phyloP scores from a whole-genome alignment of 2,329 filamentous ascomycete genomes.

The Colletotrichum sojae region DNA sequence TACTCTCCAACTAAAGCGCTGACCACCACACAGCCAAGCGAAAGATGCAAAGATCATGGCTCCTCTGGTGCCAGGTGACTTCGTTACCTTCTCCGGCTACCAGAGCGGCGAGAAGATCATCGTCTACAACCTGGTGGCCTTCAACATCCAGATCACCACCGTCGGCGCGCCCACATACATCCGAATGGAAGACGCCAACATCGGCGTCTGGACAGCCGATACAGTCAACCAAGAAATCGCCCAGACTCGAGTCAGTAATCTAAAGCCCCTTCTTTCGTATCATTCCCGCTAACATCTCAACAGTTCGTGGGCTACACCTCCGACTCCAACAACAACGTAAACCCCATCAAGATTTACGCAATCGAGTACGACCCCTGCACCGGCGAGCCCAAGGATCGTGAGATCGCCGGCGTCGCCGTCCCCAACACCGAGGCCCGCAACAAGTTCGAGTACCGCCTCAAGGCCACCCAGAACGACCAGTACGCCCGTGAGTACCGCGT shows the following conservation, averaged over 20 bases:
- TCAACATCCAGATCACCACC: constrained; percentile 56
- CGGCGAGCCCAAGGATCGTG: constrained; percentile 52
- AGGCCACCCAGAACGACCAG: constrained; percentile 45
- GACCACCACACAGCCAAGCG: constrained; percentile 45
- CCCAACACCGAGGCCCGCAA: constrained; percentile 50
- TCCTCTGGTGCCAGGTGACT: constrained; percentile 56
- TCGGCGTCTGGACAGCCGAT: constrained; percentile 54
- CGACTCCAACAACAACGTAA: constrained; percentile 46
- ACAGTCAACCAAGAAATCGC: constrained; percentile 52
- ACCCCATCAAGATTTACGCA: constrained; percentile 52
- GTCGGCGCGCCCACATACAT: constrained; percentile 54
- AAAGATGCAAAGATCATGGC: constrained; percentile 56
- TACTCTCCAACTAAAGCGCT: not conserved
- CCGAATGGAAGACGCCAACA: constrained; percentile 57
- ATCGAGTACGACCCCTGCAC: constrained; percentile 60
- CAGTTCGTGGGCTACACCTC: constrained; percentile 57
- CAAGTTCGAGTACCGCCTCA: constrained; percentile 55
- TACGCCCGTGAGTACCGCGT: constrained; percentile 59
- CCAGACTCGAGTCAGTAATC: constrained; percentile 44
- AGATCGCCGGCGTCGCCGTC: constrained; percentile 51
- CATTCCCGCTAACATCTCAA: not conserved
- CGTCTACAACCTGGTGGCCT: constrained; percentile 52
- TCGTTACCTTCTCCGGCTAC: constrained; percentile 56
- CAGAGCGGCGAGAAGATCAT: constrained; percentile 51
- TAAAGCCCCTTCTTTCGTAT: rapidly evolving